Evolutionary conservation across 2,329 filamentous ascomycete genomes (phyloP), one percentile per base, ranked within the genome.

Genomic region (Aspergillus sergii): DNA sequence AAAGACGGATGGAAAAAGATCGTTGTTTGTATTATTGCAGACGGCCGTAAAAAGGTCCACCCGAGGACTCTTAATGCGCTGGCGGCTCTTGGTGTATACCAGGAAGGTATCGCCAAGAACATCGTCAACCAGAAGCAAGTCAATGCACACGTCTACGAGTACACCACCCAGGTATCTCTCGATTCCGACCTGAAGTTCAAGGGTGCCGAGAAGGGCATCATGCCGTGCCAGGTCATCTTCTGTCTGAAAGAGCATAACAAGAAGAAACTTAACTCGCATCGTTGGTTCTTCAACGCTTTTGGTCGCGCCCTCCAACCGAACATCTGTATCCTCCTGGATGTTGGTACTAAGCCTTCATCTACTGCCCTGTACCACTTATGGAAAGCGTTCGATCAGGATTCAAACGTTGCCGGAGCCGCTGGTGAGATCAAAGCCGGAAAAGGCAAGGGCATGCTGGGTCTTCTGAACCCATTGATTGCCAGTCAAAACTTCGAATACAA

Each of bases 401-500:
- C 95, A 7, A 98, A 94, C 70, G 95, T 99, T 30, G 95, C 94
- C 0, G 96, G 95, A 56, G 95, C 95, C 30, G 97, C 95, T 67
- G 95, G 95, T 69, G 95, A 99, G 78, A 99, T 99, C 79, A 97
- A 94, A 76, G 95, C 95, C 0, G 96, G 96, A 80, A 96, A 97
- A 77, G 95, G 95, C 9, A 92, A 90, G 69, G 89, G 86, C 28
- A 94, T 93, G 74, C 82, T 88, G 6, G 93, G 94, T 66, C 84
- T 99, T 19, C 82, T 99, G 53, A 99, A 99, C 72, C 95, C 95
- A 0, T 84, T 99, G 7, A 94, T 99, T 19, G 95, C 95, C 0
- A 96, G 93, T 53, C 95, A 99, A 73, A 99, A 99, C 76, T 99
- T 99, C 70, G 95, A 99, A 82, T 99, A 99, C 84, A 99, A 99